These are phyloP conservation scores for Beverwykella pulmonaria DNA, from an alignment of 495 filamentous ascomycete genomes.

Conservation along the genomic window DNA sequence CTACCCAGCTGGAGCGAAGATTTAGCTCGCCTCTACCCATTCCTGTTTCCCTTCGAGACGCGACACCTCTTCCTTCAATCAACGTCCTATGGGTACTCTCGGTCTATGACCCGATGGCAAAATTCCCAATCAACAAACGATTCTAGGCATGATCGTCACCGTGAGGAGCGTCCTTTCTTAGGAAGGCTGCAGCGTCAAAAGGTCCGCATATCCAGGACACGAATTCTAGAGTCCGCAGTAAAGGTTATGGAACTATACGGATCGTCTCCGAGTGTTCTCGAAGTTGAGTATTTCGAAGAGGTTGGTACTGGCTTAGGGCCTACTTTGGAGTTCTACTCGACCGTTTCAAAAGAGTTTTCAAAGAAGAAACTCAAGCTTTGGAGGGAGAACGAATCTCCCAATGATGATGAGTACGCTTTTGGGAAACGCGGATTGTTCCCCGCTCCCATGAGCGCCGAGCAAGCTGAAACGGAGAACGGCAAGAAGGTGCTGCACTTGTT, in stretches of 20 bases:
- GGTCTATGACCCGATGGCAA: constrained; percentile 97
- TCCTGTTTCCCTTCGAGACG: constrained; percentile 99
- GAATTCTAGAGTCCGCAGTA: constrained; percentile 92
- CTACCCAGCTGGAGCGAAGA: constrained; percentile 97
- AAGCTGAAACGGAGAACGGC: constrained; percentile 72
- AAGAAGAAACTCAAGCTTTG: constrained; percentile 96
- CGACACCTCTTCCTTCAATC: constrained; percentile 96
- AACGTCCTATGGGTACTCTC: constrained; percentile 95
- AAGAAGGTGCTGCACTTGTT: constrained; percentile 84
- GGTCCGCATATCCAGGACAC: constrained; percentile 87
- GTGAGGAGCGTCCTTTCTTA: constrained; percentile 90
- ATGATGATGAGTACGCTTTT: constrained; percentile 81
- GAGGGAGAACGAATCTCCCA: constrained; percentile 84
- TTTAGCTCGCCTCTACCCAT: constrained; percentile 91
- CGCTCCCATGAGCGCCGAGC: constrained; percentile 81
- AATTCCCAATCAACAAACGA: constrained; percentile 83
- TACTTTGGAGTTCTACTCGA: constrained; percentile 97
- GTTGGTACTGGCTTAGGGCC: constrained; percentile 96
- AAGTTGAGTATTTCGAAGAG: constrained; percentile 99
- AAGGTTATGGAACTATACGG: constrained; percentile 99
- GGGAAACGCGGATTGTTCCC: constrained; percentile 87
- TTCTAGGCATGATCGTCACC: constrained; percentile 73
- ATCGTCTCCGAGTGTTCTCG: constrained; percentile 88
- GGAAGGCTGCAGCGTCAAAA: constrained; percentile 94
- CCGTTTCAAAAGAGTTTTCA: constrained; percentile 94